Percentiles rank a stretch among this genome's conserved stretches.
Evolutionary conservation across 768 basidiomycete species (phyloP).

Genomic region (Kwoniella newhampshirensis): DNA sequence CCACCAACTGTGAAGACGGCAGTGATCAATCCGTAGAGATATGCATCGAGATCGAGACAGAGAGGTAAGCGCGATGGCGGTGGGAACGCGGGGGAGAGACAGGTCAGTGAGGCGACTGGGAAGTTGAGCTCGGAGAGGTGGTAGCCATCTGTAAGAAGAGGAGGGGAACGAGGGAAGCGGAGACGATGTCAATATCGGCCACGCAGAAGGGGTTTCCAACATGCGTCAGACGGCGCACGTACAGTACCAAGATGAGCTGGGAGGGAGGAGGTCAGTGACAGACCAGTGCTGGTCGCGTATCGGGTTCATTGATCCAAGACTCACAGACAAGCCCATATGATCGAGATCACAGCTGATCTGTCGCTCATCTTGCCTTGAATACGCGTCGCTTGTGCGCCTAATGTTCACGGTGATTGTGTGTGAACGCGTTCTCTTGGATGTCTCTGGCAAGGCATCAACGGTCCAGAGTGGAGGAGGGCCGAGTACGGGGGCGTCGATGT

Average conservation of each 20-base stretch:
- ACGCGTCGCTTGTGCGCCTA: too few species aligned
- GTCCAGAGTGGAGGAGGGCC: too few species aligned
- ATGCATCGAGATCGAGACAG: conserved; percentile 77
- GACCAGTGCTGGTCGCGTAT: too few species aligned
- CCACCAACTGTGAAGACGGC: conserved; percentile 85
- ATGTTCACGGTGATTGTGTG: too few species aligned
- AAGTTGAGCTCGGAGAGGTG: conserved; percentile 91
- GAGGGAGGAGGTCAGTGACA: background rate
- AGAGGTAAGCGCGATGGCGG: conserved; percentile 58
- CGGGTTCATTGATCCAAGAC: too few species aligned
- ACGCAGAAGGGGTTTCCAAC: background rate
- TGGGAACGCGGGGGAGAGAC: conserved; percentile 56
- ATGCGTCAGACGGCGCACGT: conserved; percentile 1
- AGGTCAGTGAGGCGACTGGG: conserved; percentile 73
- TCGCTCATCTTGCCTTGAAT: conserved; percentile 14
- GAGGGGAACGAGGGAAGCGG: too few species aligned
- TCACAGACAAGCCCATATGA: conserved; percentile 47
- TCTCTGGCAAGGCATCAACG: too few species aligned
- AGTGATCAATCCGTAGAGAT: conserved; percentile 78
- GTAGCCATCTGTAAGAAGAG: conserved; percentile 65
- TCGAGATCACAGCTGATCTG: conserved; percentile 22
- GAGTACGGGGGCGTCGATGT: too few species aligned
- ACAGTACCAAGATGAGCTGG: conserved; percentile 53
- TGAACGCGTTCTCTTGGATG: background rate
- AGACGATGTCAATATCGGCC: background rate